Base-by-base conservation (phyloP, 2,329 filamentous ascomycete species). In the Thelonectria discophora region DNA sequence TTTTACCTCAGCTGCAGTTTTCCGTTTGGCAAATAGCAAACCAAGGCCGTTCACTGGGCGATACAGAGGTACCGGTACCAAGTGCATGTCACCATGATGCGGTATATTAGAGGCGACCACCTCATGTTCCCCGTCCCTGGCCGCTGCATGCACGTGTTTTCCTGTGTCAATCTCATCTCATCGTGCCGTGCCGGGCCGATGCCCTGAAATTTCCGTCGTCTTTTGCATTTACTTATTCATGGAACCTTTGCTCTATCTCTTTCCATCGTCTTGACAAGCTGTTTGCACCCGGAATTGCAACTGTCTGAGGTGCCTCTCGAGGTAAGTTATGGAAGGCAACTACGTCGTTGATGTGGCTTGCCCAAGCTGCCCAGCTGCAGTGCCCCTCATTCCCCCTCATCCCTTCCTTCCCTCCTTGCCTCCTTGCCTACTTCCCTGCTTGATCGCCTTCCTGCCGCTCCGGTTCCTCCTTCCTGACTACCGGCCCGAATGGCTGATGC, bases 361-460 rank as follows among this genome's bases (percentile, higher is more conserved):
- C 34, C 34, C 34, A 37, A 37, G 34, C 15, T 37, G 34, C 34
- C 34, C 34, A 37, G 34, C 15, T 64, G n/a, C n/a, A n/a, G n/a
- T n/a, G 63, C 62, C 57, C 56, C 57, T 63, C 55, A 37, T 51
- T 64, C 56, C 63, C 61, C 63, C 43, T 24, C 21, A 3, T 58
- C 40, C 61, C 63, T 32, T 58, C 45, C 20, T 42, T 50, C 47
- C 27, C 53, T 30, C 34, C 48, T 52, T 37, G 24, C n/a, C n/a
- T 24, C 21, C 21, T 58, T 40, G 57, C 63, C 39, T 58, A 40
- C 20, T 42, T 50, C 47, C 27, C 53, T 30, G 40, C 48, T 52
- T 37, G 24, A 27, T 32, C 43, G 45, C 20, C 43, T 8, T 30
- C 27, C 7, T 30, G 27, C 27, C 8, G 27, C 8, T 10, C 27